Percentiles rank a stretch among this genome's conserved stretches.
These are phyloP conservation scores for Capsella rubella DNA, from an alignment of 441 rosid species.

Conservation along the genomic window DNA sequence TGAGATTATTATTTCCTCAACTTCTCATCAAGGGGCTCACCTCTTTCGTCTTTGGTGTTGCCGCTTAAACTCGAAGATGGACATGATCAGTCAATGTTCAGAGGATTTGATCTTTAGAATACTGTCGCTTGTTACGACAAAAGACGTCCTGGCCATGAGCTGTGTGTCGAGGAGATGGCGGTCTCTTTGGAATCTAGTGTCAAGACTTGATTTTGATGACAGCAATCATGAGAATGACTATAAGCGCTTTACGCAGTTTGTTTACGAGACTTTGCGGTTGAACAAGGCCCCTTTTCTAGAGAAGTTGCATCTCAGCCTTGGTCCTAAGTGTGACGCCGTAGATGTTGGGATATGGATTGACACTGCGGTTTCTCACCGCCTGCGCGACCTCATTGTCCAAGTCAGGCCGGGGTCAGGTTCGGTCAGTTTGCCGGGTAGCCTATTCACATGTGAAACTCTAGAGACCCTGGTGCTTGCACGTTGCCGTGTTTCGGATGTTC, in stretches of 20 bases:
- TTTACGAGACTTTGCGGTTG: not conserved
- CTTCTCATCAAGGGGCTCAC: not conserved
- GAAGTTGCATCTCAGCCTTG: not conserved
- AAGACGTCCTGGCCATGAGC: not conserved
- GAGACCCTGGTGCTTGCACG: not conserved
- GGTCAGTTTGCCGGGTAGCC: constrained; percentile 18
- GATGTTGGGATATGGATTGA: constrained; percentile 24
- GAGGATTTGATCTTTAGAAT: constrained; percentile 5
- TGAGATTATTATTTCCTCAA: not conserved
- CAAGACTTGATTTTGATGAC: not conserved
- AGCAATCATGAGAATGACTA: no score
- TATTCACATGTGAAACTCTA: constrained; percentile 23
- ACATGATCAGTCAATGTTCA: not conserved
- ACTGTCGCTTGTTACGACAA: not conserved
- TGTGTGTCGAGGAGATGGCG: not conserved
- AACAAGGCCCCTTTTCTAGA: constrained; percentile 10
- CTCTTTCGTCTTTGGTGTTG: not conserved
- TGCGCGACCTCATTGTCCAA: not conserved
- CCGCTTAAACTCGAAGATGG: not conserved
- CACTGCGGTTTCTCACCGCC: not conserved
- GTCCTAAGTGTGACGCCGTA: not conserved
- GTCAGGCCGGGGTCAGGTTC: not conserved
- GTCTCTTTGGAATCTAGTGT: not conserved
- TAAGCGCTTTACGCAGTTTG: not conserved
- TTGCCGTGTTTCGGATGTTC: not conserved